Conservation (phyloP, 441 rosid species). For the Erysimum cheiri region DNA sequence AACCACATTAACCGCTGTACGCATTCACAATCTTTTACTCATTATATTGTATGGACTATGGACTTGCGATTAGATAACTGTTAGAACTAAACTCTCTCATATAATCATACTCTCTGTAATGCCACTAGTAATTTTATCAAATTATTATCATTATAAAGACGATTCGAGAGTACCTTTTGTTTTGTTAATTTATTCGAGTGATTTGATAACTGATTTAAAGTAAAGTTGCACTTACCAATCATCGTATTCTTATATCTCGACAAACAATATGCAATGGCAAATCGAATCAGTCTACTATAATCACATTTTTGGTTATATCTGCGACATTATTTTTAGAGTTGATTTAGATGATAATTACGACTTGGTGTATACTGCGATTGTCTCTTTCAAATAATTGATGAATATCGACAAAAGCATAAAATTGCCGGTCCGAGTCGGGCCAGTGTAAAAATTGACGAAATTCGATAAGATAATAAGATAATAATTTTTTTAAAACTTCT, state of each 20-base stretch:
- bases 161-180: not conserved
- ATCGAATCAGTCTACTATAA: not conserved
- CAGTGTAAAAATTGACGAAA: no score
- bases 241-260: conserved; percentile 1
- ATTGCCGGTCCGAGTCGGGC: no score
- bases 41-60: not conserved
- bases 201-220: conserved; percentile 14
- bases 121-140: not conserved
- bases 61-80: not conserved
- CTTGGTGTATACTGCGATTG: conserved; percentile 26
- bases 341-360: conserved; percentile 22
- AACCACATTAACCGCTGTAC: not conserved
- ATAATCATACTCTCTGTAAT: not conserved
- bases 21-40: not conserved
- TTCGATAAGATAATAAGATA: no score
- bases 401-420: conserved; percentile 36
- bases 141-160: not conserved
- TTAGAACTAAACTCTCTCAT: no score
- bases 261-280: conserved; percentile 27
- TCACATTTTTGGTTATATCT: conserved; percentile 9
- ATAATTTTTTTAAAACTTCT: no score
- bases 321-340: not conserved
- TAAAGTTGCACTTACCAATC: conserved; percentile 27
- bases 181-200: conserved; percentile 4
- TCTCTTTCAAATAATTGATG: conserved; percentile 42